These are phyloP conservation scores for Komagataella populi DNA, from an alignment of 805 yeast species.

Conservation along the genomic window DNA sequence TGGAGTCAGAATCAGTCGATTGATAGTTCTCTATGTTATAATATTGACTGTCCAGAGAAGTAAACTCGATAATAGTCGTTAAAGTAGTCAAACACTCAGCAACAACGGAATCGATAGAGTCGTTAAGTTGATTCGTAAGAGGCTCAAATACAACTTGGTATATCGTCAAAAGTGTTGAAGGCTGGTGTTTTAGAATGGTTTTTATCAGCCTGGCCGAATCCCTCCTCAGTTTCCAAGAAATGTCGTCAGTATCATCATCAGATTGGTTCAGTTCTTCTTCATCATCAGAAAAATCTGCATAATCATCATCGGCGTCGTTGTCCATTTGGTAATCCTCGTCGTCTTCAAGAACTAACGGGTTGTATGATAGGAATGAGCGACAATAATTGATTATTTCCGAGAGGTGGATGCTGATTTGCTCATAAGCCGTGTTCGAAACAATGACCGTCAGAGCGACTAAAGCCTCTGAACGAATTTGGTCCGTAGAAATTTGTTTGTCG, in stretches of 20 bases:
- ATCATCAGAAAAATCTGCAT: conserved; percentile 12
- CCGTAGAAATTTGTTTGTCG: conserved; percentile 7
- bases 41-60: conserved; percentile 17
- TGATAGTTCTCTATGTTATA: conserved; percentile 14
- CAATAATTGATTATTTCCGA: neutral
- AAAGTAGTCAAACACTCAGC: conserved; percentile 25
- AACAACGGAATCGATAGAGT: neutral
- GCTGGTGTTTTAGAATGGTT: conserved; percentile 22
- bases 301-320: conserved; percentile 8
- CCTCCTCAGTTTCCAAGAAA: conserved; percentile 51
- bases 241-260: conserved; percentile 16
- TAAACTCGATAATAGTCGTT: conserved; percentile 21
- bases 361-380: neutral
- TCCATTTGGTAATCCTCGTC: conserved; percentile 15
- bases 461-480: conserved; percentile 8
- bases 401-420: neutral
- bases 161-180: conserved; percentile 8
- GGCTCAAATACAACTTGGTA: neutral
- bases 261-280: conserved; percentile 13
- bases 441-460: neutral
- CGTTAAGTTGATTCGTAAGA: neutral
- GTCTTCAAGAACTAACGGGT: conserved; percentile 12
- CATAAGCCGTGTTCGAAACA: neutral
- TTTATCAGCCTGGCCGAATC: conserved; percentile 31
- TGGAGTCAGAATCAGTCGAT: conserved; percentile 7